Percentiles rank a stretch among this genome's conserved stretches.
Conservation (phyloP, 768 basidiomycete species). For the Xerocomus brunneocitrinus region DNA sequence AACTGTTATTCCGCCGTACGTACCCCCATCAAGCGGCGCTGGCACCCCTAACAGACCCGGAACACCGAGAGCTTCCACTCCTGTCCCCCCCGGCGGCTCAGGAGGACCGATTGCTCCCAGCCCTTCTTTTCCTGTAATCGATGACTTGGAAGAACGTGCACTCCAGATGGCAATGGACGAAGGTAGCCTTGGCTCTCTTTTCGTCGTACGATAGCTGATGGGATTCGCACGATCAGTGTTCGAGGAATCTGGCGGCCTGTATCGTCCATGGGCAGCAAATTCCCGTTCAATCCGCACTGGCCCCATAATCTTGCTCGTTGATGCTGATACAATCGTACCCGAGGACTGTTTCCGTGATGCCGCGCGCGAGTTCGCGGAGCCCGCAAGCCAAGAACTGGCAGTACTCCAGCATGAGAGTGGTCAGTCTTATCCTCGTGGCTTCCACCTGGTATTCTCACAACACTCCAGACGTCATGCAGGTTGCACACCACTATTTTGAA, state of each 20-base stretch:
- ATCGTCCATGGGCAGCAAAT: constrained; percentile 74
- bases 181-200: constrained; percentile 32
- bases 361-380: constrained; percentile 77
- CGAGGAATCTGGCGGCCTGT: constrained; percentile 51
- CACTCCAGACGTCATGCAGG: constrained; percentile 79
- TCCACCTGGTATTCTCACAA: constrained; percentile 4
- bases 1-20: constrained; percentile 24
- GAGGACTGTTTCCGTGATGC: constrained; percentile 91
- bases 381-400: constrained; percentile 56
- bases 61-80: constrained; percentile 18
- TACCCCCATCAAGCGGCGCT: constrained; percentile 14
- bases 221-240: constrained; percentile 38
- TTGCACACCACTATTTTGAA: constrained; percentile 86
- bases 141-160: constrained; percentile 46
- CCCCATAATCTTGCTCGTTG: constrained; percentile 75
- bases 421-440: constrained; percentile 27
- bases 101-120: constrained; percentile 8
- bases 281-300: constrained; percentile 71
- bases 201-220: constrained; percentile 34
- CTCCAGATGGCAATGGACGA: constrained; percentile 50
- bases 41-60: constrained; percentile 26
- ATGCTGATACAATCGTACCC: constrained; percentile 86
- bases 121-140: constrained; percentile 20
- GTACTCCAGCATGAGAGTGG: constrained; percentile 91
- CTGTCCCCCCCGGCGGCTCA: constrained; percentile 1